These are phyloP conservation scores for Colletotrichum sp. DNA, from an alignment of 2,329 filamentous ascomycete species.

Conservation along the genomic window DNA sequence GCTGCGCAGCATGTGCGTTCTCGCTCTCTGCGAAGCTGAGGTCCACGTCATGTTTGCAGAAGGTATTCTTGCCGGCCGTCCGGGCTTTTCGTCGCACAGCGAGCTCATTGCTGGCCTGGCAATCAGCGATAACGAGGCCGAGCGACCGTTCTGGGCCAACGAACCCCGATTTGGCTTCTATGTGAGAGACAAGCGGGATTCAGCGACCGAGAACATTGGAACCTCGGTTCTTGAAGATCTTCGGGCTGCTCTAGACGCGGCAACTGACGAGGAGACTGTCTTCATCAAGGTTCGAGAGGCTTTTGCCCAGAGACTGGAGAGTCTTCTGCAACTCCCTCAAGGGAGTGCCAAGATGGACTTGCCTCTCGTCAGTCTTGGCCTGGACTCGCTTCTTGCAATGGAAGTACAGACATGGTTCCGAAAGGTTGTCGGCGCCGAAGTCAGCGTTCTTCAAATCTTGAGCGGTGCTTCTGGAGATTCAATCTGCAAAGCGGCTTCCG, in stretches of 20 bases:
- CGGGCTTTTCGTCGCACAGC: constrained; percentile 18
- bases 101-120: constrained; percentile 29
- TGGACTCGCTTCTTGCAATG: not conserved
- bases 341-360: not conserved
- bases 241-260: not conserved
- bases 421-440: not conserved
- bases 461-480: not conserved
- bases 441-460: not conserved
- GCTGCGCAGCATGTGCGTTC: constrained; percentile 10
- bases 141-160: not conserved
- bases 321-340: not conserved
- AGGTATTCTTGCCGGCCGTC: constrained; percentile 38
- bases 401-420: not conserved
- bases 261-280: not conserved
- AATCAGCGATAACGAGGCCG: not conserved
- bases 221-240: not conserved
- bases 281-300: not conserved
- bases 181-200: not conserved
- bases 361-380: not conserved
- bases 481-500: not conserved
- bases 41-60: constrained; percentile 42
- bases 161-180: not conserved
- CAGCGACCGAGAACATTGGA: not conserved
- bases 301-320: not conserved
- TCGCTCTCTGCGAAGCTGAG: not conserved